Evolutionary conservation across 202 grass and related monocot genomes (phyloP).

Genomic region (Zoysia matrella): DNA sequence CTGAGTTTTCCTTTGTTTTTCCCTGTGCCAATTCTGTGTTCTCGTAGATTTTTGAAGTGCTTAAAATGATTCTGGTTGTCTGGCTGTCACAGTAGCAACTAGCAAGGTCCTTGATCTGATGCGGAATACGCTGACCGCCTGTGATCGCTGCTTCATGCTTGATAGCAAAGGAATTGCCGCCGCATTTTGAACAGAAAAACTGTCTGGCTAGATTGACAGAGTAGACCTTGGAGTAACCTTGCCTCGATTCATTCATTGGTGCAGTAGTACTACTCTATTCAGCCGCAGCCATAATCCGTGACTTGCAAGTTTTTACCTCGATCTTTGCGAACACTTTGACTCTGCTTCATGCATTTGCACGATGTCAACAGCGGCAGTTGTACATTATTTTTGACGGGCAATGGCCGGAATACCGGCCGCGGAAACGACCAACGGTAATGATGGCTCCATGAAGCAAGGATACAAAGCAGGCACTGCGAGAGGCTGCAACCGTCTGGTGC

Average conservation of each 20-base stretch:
- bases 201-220: constrained; percentile 1
- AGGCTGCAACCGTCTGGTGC: not conserved
- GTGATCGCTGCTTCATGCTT: not conserved
- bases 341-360: not conserved
- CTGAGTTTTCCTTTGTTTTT: not conserved
- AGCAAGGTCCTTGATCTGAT: not conserved
- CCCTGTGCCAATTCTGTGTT: not conserved
- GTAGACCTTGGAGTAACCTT: not conserved
- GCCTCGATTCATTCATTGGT: not conserved
- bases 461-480: not conserved
- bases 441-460: not conserved
- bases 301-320: not conserved
- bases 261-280: not conserved
- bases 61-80: not conserved
- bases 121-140: not conserved
- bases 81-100: not conserved
- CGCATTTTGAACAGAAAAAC: not conserved
- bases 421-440: not conserved
- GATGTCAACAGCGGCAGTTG: not conserved
- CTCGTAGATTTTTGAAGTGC: not conserved
- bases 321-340: not conserved
- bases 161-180: not conserved
- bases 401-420: not conserved
- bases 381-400: no score
- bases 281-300: not conserved